phyloP scores from a whole-genome alignment of 2,329 filamentous ascomycete species.

The Phialophora tarda region DNA sequence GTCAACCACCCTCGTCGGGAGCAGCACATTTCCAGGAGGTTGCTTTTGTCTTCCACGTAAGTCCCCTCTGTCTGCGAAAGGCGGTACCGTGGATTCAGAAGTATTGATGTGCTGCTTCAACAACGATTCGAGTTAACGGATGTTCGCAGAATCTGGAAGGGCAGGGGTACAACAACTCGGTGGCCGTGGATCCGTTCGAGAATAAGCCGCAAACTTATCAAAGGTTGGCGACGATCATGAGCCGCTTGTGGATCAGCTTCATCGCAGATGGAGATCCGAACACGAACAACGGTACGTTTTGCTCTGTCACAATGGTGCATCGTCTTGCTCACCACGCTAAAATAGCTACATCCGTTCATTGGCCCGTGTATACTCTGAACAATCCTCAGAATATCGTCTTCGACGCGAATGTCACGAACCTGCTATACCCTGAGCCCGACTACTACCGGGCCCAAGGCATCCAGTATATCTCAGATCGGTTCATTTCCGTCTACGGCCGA shows the following conservation, averaged over 20 bases:
- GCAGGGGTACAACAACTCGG: constrained; percentile 30
- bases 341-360: constrained; percentile 41
- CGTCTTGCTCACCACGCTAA: neutral
- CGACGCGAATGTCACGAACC: constrained; percentile 54
- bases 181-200: constrained; percentile 42
- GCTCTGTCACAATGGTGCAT: neutral
- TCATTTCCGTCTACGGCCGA: constrained; percentile 22
- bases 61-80: neutral
- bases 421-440: constrained; percentile 52
- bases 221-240: constrained; percentile 56
- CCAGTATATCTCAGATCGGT: constrained; percentile 28
- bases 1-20: constrained; percentile 48
- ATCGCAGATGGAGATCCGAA: constrained; percentile 55
- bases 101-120: neutral
- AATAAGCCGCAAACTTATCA: constrained; percentile 51
- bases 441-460: constrained; percentile 50
- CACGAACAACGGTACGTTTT: constrained; percentile 34
- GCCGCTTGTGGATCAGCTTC: constrained; percentile 60
- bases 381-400: constrained; percentile 56
- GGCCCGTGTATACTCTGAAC: constrained; percentile 53
- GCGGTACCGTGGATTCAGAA: neutral
- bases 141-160: constrained; percentile 46
- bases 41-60: constrained; percentile 57
- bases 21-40: constrained; percentile 64
- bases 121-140: neutral